These are phyloP conservation scores for Podila horticola DNA, from an alignment of 192 early-diverging fungal species.

Conservation along the genomic window DNA sequence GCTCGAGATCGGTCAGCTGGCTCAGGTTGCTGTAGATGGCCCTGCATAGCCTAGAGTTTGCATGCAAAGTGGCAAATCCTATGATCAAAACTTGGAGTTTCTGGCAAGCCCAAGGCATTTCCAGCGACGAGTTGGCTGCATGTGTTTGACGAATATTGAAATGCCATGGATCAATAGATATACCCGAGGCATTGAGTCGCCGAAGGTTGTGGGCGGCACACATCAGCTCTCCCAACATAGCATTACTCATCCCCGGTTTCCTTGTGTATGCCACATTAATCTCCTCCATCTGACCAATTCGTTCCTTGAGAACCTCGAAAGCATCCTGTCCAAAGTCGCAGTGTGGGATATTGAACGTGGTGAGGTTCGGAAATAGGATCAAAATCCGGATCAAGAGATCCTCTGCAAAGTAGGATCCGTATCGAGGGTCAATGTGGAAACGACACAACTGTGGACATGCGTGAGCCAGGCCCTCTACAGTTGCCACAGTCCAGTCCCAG, in stretches of 20 bases:
- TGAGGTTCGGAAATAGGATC: not conserved
- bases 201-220: not conserved
- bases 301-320: slow-evolving; percentile 7
- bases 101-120: slow-evolving; percentile 2
- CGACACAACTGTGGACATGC: not conserved
- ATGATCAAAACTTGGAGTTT: not conserved
- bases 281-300: slow-evolving; percentile 6
- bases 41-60: not conserved
- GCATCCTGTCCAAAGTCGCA: slow-evolving; percentile 13
- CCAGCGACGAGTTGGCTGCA: not conserved
- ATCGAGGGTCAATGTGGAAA: slow-evolving; percentile 15
- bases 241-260: slow-evolving; percentile 8
- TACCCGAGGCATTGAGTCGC: slow-evolving; percentile 5
- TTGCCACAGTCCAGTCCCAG: slow-evolving; percentile 9
- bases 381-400: not conserved
- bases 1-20: not conserved
- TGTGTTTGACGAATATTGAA: not conserved
- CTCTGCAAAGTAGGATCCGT: not conserved
- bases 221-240: slow-evolving; percentile 7
- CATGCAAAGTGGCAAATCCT: slow-evolving; percentile 1
- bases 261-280: slow-evolving; percentile 6
- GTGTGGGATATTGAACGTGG: not conserved
- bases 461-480: not conserved
- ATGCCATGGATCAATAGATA: not conserved
- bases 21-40: slow-evolving; percentile 2